These are phyloP conservation scores for Penicillium arizonense DNA, from an alignment of 495 filamentous ascomycete genomes.

Conservation along the genomic window DNA sequence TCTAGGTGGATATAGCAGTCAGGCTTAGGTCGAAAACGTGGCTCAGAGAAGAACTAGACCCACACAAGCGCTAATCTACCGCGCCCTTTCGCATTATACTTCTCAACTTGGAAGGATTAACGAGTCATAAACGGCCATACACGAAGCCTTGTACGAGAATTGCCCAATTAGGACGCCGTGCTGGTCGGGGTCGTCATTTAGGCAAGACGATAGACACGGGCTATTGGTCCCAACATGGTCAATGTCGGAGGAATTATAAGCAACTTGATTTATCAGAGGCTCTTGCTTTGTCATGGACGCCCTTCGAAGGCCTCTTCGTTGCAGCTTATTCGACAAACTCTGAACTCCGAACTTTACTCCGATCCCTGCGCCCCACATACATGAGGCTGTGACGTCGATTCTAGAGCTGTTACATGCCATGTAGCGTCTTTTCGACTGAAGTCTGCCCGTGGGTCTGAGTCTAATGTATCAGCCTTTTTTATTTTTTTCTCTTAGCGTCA, in stretches of 20 bases:
- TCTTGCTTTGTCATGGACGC: too few species aligned
- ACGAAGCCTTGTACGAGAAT: neutral
- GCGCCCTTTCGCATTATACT: conserved; percentile 1
- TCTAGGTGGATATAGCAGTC: too few species aligned
- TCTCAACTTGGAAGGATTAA: neutral
- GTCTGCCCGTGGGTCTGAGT: conserved; percentile 8
- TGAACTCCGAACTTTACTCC: conserved; percentile 15
- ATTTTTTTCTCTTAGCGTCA: conserved; percentile 11
- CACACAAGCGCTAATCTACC: neutral
- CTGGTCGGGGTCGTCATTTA: neutral
- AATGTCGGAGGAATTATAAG: neutral
- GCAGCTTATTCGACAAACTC: neutral
- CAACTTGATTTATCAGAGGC: neutral
- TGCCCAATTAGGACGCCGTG: neutral
- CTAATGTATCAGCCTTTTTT: neutral
- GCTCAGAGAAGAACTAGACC: neutral
- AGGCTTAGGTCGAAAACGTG: neutral
- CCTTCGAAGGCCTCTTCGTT: neutral
- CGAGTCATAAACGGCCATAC: neutral
- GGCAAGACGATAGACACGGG: neutral
- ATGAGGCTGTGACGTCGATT: conserved; percentile 16
- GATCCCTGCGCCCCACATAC: conserved; percentile 2
- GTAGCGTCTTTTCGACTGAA: conserved; percentile 6
- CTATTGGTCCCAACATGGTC: too few species aligned
- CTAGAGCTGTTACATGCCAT: neutral